Evolutionary conservation across 345 rosid species (phyloP).

Genomic region (Eucalyptus grandis): DNA sequence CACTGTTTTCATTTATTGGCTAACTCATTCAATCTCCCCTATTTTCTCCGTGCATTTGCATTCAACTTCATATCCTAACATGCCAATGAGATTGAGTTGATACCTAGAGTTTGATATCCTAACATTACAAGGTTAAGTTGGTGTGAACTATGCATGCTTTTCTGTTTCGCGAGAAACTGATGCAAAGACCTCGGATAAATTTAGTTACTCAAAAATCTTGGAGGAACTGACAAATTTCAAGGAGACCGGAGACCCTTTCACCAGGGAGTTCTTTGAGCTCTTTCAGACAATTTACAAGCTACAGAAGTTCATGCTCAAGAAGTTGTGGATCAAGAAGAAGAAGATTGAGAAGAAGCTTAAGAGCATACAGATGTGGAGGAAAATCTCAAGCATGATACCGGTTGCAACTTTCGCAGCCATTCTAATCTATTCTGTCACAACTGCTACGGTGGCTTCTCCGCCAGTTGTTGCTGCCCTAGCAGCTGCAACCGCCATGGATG

Average conservation of each 20-base stretch:
- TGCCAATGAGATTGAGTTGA: too few species aligned
- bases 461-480: not conserved
- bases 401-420: not conserved
- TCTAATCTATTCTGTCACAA: not conserved
- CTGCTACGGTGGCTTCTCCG: not conserved
- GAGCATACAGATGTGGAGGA: not conserved
- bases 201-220: not conserved
- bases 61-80: too few species aligned
- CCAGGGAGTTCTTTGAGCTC: not conserved
- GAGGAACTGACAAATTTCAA: not conserved
- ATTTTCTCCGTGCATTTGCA: too few species aligned
- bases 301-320: not conserved
- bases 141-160: too few species aligned
- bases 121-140: too few species aligned
- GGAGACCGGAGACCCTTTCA: not conserved
- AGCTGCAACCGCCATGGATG: not conserved
- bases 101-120: too few species aligned
- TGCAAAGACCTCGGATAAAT: too few species aligned
- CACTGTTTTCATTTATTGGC: too few species aligned
- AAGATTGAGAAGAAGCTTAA: not conserved
- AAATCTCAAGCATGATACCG: not conserved
- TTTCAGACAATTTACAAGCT: not conserved
- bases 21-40: too few species aligned
- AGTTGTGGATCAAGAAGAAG: not conserved
- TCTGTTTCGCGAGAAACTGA: too few species aligned